Percentiles rank a stretch among this genome's conserved stretches.
These are phyloP conservation scores for Fragaria iinumae DNA, from an alignment of 306 rosid species.

Conservation along the genomic window DNA sequence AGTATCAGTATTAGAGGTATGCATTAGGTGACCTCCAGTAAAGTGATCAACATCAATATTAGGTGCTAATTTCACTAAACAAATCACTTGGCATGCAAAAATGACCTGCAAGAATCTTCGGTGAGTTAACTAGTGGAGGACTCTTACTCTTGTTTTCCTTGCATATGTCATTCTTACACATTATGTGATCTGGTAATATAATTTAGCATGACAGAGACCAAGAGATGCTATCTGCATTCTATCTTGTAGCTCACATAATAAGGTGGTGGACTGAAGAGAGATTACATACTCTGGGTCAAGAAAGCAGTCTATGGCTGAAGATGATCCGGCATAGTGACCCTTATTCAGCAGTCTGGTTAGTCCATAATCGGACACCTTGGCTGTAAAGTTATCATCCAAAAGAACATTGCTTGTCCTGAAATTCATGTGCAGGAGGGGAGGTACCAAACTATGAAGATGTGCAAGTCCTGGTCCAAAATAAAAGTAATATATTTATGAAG, in stretches of 20 bases:
- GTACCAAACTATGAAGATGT: constrained; percentile 62
- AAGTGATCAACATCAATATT: neutral
- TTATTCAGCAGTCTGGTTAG: constrained; percentile 40
- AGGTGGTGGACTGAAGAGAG: constrained; percentile 7
- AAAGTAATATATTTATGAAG: constrained; percentile 10
- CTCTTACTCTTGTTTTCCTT: neutral
- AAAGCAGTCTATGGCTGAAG: constrained; percentile 56
- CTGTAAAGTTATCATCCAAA: constrained; percentile 47
- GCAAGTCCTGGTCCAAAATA: constrained; percentile 50
- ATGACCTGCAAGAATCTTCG: neutral
- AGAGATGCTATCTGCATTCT: neutral
- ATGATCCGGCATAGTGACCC: constrained; percentile 43
- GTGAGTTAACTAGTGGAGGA: neutral
- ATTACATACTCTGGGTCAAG: constrained; percentile 66
- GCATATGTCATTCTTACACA: constrained; percentile 1
- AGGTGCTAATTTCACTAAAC: too few relatives aligned
- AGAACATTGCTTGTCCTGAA: constrained; percentile 68
- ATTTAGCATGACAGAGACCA: neutral
- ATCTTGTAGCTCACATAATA: neutral
- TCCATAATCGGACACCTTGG: constrained; percentile 73
- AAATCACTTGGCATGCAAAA: neutral
- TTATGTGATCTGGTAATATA: neutral
- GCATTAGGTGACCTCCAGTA: neutral
- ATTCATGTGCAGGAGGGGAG: constrained; percentile 64
- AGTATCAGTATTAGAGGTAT: neutral